Conservation (phyloP, 805 yeast species). For the Kregervanrija fluxuum region DNA sequence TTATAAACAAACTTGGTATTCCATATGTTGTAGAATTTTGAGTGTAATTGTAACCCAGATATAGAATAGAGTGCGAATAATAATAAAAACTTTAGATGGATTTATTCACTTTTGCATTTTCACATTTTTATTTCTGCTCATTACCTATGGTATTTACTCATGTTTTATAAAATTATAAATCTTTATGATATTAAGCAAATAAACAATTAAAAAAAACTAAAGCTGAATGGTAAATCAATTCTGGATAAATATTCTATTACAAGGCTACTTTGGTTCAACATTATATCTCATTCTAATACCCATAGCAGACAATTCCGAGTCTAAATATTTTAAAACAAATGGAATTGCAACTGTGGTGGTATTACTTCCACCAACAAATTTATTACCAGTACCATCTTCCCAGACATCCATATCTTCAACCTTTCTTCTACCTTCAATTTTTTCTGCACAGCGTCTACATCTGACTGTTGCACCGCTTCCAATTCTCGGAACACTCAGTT, state of each 20-base stretch:
- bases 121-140: no score
- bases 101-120: no score
- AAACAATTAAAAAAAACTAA: not conserved
- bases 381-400: conserved; percentile 96
- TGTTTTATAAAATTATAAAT: not conserved
- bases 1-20: no score
- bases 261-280: conserved; percentile 51
- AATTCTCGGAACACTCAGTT: conserved; percentile 82
- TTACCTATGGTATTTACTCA: no score
- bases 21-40: no score
- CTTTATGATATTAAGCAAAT: not conserved
- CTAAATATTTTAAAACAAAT: conserved; percentile 89
- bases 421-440: conserved; percentile 44
- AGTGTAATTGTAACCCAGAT: no score
- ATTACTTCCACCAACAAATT: conserved; percentile 84
- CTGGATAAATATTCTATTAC: no score
- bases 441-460: conserved; percentile 86
- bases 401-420: conserved; percentile 72
- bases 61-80: no score
- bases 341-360: conserved; percentile 97
- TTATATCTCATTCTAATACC: conserved; percentile 90
- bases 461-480: conserved; percentile 73
- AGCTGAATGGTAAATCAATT: no score
- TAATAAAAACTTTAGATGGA: no score
- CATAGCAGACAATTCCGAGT: conserved; percentile 95